phyloP scores from a whole-genome alignment of 805 yeast genomes.

The Spathaspora hagerdaliae region DNA sequence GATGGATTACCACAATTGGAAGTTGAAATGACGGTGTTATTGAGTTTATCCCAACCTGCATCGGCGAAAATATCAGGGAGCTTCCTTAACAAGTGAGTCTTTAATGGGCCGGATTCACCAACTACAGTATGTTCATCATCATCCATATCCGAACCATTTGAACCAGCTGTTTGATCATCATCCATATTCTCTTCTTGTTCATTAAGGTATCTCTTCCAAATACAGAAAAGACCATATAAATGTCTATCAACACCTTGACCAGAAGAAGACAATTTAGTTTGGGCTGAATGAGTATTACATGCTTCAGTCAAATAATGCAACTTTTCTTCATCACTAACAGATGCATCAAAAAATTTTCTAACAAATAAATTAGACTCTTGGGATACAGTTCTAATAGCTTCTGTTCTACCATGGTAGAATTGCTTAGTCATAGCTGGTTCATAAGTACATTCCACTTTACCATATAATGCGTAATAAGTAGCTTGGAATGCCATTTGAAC shows the following conservation, averaged over 20 bases:
- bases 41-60: slow-evolving; percentile 81
- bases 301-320: slow-evolving; percentile 60
- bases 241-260: slow-evolving; percentile 95
- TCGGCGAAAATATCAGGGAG: slow-evolving; percentile 80
- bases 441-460: slow-evolving; percentile 88
- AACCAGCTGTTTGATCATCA: background rate
- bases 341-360: slow-evolving; percentile 73
- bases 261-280: slow-evolving; percentile 62
- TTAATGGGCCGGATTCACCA: background rate
- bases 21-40: slow-evolving; percentile 69
- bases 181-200: slow-evolving; percentile 11
- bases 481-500: slow-evolving; percentile 93
- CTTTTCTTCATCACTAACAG: slow-evolving; percentile 55
- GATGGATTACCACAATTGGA: slow-evolving; percentile 64
- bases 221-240: slow-evolving; percentile 78
- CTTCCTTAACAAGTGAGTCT: slow-evolving; percentile 13
- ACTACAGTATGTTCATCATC: slow-evolving; percentile 24
- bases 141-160: background rate
- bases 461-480: slow-evolving; percentile 86
- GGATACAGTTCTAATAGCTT: slow-evolving; percentile 83
- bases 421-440: slow-evolving; percentile 96
- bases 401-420: slow-evolving; percentile 88
- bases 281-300: slow-evolving; percentile 62
- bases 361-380: slow-evolving; percentile 77
- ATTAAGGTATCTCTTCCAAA: slow-evolving; percentile 68